These are phyloP conservation scores for Pyrus pyrifolia DNA, from an alignment of 306 rosid genomes.

Conservation along the genomic window DNA sequence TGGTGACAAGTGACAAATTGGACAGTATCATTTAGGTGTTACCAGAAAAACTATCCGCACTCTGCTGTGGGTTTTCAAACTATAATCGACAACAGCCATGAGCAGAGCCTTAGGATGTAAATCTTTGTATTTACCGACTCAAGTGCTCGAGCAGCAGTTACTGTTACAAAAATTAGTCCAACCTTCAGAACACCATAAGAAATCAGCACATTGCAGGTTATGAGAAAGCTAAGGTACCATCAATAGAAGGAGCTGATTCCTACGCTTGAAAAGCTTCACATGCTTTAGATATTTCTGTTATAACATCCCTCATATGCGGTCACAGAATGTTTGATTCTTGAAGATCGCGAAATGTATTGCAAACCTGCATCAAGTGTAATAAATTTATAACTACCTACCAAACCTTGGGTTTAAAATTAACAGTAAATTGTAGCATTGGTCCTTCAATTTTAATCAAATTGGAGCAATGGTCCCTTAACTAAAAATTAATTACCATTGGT, in stretches of 20 bases:
- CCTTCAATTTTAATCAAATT: no score
- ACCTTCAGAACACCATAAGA: conserved; percentile 26
- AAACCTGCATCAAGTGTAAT: conserved; percentile 56
- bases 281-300: conserved; percentile 74
- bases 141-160: conserved; percentile 55
- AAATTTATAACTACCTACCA: conserved; percentile 8
- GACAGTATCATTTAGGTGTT: no score
- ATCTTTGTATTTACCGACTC: conserved; percentile 71
- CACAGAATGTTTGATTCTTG: conserved; percentile 82
- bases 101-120: conserved; percentile 82
- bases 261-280: conserved; percentile 70
- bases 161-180: conserved; percentile 40
- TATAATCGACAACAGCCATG: not conserved
- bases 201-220: conserved; percentile 23
- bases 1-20: no score
- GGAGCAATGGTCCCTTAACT: no score
- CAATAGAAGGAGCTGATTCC: conserved; percentile 85
- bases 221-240: conserved; percentile 49
- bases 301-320: conserved; percentile 82
- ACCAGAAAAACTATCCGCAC: no score
- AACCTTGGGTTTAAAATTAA: not conserved
- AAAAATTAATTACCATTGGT: no score
- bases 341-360: conserved; percentile 64
- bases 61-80: no score
- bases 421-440: no score